Conservation (phyloP, 305 asterid species). For the Fraxinus greggii region DNA sequence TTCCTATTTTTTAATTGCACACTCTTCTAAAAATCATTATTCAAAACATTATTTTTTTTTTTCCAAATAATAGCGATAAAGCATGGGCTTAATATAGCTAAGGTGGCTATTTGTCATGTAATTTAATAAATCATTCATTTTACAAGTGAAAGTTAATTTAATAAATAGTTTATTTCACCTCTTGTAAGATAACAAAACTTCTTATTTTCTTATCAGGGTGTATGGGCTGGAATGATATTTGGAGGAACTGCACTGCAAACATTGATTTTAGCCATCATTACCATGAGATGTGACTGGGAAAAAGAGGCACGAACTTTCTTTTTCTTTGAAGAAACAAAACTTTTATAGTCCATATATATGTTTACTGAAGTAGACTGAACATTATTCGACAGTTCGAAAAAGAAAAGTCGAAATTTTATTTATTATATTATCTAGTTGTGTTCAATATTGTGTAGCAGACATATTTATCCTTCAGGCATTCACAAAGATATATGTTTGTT, state of each 20-base stretch:
- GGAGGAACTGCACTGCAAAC: conserved; percentile 17
- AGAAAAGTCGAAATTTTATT: neutral
- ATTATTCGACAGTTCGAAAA: neutral
- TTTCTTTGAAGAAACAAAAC: neutral
- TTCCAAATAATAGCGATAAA: too few relatives aligned
- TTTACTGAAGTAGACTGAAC: too few relatives aligned
- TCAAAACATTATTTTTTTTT: too few relatives aligned
- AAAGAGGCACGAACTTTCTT: conserved; percentile 22
- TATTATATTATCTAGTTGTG: neutral
- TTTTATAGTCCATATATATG: too few relatives aligned
- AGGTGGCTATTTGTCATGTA: too few relatives aligned
- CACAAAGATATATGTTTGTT: neutral
- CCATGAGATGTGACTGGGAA: conserved; percentile 28
- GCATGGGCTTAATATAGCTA: too few relatives aligned
- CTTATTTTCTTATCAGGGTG: neutral
- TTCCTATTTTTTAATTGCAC: too few relatives aligned
- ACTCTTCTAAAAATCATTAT: too few relatives aligned
- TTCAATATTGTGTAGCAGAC: neutral
- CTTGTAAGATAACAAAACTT: neutral
- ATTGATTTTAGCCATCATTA: conserved; percentile 18
- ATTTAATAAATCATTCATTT: too few relatives aligned
- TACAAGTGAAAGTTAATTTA: too few relatives aligned
- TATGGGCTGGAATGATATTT: neutral
- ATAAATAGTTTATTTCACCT: neutral
- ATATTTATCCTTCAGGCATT: neutral